Evolutionary conservation across 352 stramenopile species (phyloP).

Genomic region (Pythium sp.): DNA sequence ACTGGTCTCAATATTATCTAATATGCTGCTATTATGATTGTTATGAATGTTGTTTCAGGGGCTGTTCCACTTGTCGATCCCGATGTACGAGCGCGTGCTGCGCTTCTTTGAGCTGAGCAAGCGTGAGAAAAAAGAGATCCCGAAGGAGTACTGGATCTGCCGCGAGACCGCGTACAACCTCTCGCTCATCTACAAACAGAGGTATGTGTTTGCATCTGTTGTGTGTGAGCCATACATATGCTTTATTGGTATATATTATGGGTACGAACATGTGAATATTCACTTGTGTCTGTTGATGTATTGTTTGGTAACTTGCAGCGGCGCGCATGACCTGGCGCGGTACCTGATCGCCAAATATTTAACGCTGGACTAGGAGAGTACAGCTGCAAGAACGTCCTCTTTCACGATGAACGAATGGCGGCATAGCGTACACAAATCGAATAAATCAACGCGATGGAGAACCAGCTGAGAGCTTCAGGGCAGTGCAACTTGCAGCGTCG

Average conservation of each 20-base stretch:
- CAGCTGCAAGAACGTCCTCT: background rate
- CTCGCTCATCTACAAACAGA: constrained; percentile 87
- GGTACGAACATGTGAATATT: background rate
- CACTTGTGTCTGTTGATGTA: background rate
- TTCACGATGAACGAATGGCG: background rate
- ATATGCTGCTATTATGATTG: no score
- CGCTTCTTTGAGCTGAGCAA: constrained; percentile 71
- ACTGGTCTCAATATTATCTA: background rate
- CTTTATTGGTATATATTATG: background rate
- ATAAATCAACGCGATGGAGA: background rate
- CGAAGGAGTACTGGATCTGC: constrained; percentile 68
- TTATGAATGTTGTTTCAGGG: constrained; percentile 22
- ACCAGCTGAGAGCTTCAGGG: background rate
- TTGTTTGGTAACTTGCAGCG: constrained; percentile 28
- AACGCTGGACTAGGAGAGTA: constrained; percentile 42
- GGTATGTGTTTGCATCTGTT: constrained; percentile 28
- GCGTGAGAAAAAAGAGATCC: constrained; percentile 41
- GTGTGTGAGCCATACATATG: background rate
- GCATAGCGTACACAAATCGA: background rate
- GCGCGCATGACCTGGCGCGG: constrained; percentile 68
- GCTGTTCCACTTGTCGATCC: constrained; percentile 83
- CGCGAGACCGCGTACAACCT: constrained; percentile 87
- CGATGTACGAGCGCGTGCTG: constrained; percentile 86
- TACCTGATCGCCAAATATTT: constrained; percentile 84
- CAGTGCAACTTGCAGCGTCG: background rate